phyloP scores from a whole-genome alignment of 2,329 filamentous ascomycete genomes.

The Penicillium polonicum region DNA sequence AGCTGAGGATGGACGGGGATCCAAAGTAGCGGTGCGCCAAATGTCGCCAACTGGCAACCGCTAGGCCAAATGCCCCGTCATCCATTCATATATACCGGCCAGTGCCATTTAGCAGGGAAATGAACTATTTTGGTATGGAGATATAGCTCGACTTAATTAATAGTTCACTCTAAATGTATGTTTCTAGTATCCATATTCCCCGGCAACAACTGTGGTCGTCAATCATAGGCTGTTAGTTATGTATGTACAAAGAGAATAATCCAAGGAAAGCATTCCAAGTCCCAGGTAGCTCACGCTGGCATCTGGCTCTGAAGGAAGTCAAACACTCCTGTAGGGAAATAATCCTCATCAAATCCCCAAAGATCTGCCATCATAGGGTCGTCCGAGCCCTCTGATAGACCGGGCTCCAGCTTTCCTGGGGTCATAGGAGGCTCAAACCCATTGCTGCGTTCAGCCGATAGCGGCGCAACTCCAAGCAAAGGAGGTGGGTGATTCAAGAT shows the following conservation, averaged over 20 bases:
- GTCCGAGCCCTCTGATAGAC: constrained; percentile 39
- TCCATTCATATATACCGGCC: neutral
- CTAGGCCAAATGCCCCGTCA: neutral
- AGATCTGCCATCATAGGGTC: constrained; percentile 44
- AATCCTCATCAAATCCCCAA: constrained; percentile 44
- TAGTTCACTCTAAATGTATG: constrained; percentile 1
- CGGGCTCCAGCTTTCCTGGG: constrained; percentile 26
- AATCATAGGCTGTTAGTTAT: constrained; percentile 7
- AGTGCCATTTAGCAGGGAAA: neutral
- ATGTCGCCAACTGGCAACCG: neutral
- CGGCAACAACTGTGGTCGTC: constrained; percentile 9
- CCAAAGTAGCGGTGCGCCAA: neutral
- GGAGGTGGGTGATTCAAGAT: constrained; percentile 39
- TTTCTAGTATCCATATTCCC: neutral
- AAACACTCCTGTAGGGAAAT: constrained; percentile 44
- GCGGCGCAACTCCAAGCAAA: constrained; percentile 37
- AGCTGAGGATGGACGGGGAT: neutral
- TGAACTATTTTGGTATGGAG: too few species aligned
- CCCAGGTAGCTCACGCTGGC: constrained; percentile 32
- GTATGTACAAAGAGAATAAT: constrained; percentile 17
- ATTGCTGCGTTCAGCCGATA: constrained; percentile 41
- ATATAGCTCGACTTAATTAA: neutral
- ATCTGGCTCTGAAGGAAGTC: constrained; percentile 45
- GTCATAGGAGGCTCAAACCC: constrained; percentile 22
- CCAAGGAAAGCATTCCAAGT: neutral